Evolutionary conservation across 1,284 basidiomycete genomes (phyloP).

Genomic region (Ganoderma meredithae): DNA sequence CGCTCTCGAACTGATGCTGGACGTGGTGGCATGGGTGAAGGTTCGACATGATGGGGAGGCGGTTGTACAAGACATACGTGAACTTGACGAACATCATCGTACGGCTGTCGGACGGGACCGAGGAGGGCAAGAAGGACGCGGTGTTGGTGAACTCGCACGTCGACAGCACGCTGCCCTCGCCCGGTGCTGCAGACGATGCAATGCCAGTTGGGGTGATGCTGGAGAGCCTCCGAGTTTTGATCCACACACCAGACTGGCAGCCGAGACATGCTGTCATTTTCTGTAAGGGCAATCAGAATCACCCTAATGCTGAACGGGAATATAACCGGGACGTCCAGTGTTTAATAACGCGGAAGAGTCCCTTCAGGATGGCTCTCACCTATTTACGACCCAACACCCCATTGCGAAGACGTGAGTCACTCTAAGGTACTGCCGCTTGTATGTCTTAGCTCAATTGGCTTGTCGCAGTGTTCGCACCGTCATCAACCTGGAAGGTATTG

Average conservation of each 20-base stretch:
- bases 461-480: constrained; percentile 80
- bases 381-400: constrained; percentile 89
- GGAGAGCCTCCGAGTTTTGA: constrained; percentile 85
- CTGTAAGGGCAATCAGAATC: constrained; percentile 56
- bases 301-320: background rate
- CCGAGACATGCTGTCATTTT: constrained; percentile 89
- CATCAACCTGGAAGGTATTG: constrained; percentile 88
- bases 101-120: constrained; percentile 85
- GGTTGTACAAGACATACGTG: constrained; percentile 92
- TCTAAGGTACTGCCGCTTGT: background rate
- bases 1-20: background rate
- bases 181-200: constrained; percentile 91
- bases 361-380: constrained; percentile 94
- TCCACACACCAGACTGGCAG: constrained; percentile 75
- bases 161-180: constrained; percentile 82
- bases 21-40: constrained; percentile 44
- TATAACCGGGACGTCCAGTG: constrained; percentile 55
- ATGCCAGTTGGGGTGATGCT: constrained; percentile 92
- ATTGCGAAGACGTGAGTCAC: constrained; percentile 70
- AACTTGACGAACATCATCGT: constrained; percentile 90
- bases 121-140: constrained; percentile 78
- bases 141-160: constrained; percentile 92
- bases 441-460: background rate
- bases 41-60: constrained; percentile 86
- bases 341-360: constrained; percentile 97